These are phyloP conservation scores for Trametes polyzona DNA, from an alignment of 1,284 basidiomycete genomes.

Conservation along the genomic window DNA sequence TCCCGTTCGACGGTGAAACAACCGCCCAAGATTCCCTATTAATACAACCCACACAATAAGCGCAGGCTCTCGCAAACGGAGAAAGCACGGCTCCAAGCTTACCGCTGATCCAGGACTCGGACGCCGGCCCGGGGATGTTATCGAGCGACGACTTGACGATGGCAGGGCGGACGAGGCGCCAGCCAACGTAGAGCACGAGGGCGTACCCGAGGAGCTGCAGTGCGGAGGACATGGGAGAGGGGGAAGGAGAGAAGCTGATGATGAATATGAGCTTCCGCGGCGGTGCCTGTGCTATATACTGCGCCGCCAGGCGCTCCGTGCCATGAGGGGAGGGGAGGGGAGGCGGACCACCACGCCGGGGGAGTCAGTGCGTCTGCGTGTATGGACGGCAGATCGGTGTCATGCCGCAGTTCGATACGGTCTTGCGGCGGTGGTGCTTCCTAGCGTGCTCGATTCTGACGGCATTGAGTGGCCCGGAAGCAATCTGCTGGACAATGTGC, in stretches of 20 bases:
- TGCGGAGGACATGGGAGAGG: not conserved
- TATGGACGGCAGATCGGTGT: too few relatives aligned
- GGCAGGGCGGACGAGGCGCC: not conserved
- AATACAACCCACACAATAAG: not conserved
- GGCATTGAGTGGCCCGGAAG: too few relatives aligned
- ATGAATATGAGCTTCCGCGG: too few relatives aligned
- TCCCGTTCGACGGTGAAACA: not conserved
- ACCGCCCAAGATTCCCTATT: not conserved
- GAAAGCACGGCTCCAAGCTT: not conserved
- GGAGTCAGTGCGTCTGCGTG: too few relatives aligned
- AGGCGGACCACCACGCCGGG: too few relatives aligned
- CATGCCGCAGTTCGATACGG: too few relatives aligned
- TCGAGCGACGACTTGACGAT: constrained; percentile 4
- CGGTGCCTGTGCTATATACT: too few relatives aligned
- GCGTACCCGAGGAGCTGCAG: constrained; percentile 5
- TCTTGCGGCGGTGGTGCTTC: too few relatives aligned
- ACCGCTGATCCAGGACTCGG: constrained; percentile 3
- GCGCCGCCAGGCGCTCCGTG: too few relatives aligned
- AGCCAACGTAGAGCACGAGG: constrained; percentile 1
- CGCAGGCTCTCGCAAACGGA: not conserved
- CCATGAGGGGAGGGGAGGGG: too few relatives aligned
- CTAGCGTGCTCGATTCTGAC: too few relatives aligned
- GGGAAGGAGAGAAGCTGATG: not conserved
- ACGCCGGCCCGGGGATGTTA: constrained; percentile 13
- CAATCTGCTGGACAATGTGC: too few relatives aligned